These are phyloP conservation scores for Thraustochytrium striatum DNA, from an alignment of 352 stramenopile genomes.

Conservation along the genomic window DNA sequence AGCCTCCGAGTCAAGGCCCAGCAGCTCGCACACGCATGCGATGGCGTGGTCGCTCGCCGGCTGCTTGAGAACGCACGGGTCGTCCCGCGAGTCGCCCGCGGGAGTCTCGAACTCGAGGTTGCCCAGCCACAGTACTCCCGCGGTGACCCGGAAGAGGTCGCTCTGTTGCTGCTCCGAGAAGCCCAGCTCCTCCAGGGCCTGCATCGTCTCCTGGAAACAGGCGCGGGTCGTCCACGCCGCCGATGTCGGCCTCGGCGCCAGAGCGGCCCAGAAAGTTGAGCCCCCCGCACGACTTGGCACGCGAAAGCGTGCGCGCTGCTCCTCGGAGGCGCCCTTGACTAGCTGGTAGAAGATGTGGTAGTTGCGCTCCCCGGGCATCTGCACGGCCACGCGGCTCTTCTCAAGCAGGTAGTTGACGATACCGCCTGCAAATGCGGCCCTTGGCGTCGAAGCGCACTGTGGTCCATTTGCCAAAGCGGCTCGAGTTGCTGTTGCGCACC, in stretches of 20 bases:
- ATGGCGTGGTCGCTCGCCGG: neutral
- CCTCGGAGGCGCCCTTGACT: constrained; percentile 49
- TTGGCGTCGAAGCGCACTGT: constrained; percentile 85
- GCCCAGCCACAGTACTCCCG: constrained; percentile 83
- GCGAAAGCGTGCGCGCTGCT: neutral
- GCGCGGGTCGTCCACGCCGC: constrained; percentile 51
- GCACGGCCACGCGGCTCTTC: constrained; percentile 74
- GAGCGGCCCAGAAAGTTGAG: neutral
- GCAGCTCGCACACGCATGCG: constrained; percentile 15
- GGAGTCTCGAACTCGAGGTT: constrained; percentile 78
- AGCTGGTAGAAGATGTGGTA: constrained; percentile 90
- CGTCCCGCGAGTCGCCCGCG: neutral
- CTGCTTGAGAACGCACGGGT: constrained; percentile 5
- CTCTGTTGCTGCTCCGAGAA: constrained; percentile 78
- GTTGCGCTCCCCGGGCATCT: constrained; percentile 76
- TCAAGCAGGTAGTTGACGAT: constrained; percentile 87
- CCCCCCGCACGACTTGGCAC: neutral
- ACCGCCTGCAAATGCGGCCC: constrained; percentile 62
- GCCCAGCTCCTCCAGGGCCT: constrained; percentile 68
- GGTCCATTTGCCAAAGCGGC: constrained; percentile 94
- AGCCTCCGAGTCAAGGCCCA: neutral
- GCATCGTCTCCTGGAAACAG: constrained; percentile 67
- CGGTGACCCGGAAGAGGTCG: constrained; percentile 81
- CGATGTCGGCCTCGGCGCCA: neutral
- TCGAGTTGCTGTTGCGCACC: constrained; percentile 92